Conservation (phyloP, 1,284 basidiomycete species). For the Irpex sp. region DNA sequence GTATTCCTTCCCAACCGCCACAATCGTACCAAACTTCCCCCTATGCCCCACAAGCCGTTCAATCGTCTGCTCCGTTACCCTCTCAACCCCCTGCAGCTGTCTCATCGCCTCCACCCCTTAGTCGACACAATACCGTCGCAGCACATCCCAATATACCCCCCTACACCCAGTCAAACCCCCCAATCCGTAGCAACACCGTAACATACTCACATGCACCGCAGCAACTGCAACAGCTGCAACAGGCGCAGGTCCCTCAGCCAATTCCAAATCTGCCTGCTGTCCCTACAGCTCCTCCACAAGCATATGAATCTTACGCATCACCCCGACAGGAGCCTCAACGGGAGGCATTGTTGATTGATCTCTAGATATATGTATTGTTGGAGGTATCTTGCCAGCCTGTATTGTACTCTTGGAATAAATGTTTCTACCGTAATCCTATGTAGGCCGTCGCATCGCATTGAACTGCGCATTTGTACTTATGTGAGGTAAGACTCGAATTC, state of each 20-base stretch:
- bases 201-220: conserved; percentile 25
- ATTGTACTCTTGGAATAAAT: background rate
- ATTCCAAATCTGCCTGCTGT: conserved; percentile 69
- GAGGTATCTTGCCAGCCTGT: background rate
- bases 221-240: conserved; percentile 31
- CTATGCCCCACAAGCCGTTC: conserved; percentile 16
- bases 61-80: conserved; percentile 9
- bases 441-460: background rate
- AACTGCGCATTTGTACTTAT: background rate
- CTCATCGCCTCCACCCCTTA: conserved; percentile 20
- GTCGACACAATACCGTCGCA: conserved; percentile 41
- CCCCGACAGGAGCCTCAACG: conserved; percentile 58
- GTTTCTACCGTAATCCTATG: background rate
- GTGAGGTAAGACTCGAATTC: background rate
- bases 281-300: conserved; percentile 61
- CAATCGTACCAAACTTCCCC: conserved; percentile 20
- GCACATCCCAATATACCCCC: conserved; percentile 16
- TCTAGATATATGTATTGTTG: conserved; percentile 30
- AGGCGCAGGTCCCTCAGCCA: conserved; percentile 28
- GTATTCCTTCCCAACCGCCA: conserved; percentile 17
- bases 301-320: conserved; percentile 45
- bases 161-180: conserved; percentile 10
- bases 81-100: too few relatives aligned
- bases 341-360: conserved; percentile 81
- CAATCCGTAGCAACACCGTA: conserved; percentile 22